Base-by-base conservation (phyloP, 192 early-diverging fungal species). In the Coemansia sp. region DNA sequence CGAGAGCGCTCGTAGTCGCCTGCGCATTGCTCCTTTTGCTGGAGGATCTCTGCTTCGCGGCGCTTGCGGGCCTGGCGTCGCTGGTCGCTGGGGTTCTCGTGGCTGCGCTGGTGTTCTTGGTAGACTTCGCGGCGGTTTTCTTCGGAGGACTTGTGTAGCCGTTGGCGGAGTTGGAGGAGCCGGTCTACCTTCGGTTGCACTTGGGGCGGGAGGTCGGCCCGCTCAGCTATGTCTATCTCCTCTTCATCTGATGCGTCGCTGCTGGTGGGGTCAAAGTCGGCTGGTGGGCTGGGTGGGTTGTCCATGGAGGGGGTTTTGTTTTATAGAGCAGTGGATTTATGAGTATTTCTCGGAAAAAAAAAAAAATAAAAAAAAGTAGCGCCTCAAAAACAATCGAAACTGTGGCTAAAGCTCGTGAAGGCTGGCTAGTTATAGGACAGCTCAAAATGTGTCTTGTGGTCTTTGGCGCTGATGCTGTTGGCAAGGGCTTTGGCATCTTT, bases 1-100 rank as follows among this genome's bases (percentile, higher is more conserved):
- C 90, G 84, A 3, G 85, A 82, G 35, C 97, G 85, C 66, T 96
- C 94, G 63, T 91, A 94, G 66, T 97, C 94, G 3, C 94, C 95
- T 11, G 78, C 73, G 20, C 90, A 89, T 55, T 85, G 65, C 57
- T 89, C 76, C 42, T 62, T 68, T 3, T 78, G 83, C 9, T 88
- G 63, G n/a, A 93, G 68, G 28, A 89, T 88, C 53, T 93, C 84
- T 0, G 93, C 92, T 51, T 92, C 89, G 28, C 87, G 83, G 10
- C 85, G 83, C 56, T 88, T 88, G 24, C 90, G 75, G 62, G 94
- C 91, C 9, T 82, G 72, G 59, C 86, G 85, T 31, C 82, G 82
- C 37, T 90, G 84, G 36, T 88, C 81, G 24, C 82, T 67, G 8
- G 84, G 86, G 70, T 93, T 92, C 37, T 86, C 71, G 61, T 90